Base-by-base conservation (phyloP, 2,329 filamentous ascomycete species). In the Hymenoscyphus salicellus region DNA sequence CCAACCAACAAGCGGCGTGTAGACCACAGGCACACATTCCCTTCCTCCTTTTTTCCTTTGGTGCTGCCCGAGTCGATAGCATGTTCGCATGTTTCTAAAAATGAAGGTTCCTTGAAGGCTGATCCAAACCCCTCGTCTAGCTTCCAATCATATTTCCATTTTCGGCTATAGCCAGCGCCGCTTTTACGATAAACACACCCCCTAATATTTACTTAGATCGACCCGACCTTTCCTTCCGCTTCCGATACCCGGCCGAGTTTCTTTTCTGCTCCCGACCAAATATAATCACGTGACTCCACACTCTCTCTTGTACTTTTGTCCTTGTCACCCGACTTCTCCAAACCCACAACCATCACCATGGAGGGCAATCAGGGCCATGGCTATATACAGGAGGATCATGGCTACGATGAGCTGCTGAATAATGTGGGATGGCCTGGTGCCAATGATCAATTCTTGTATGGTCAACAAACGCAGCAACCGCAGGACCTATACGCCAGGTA, bases 111-210 rank as follows among this genome's bases (percentile, higher is more conserved):
- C 57, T 38, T 28, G 46, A 61, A 61, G 16, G 72, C 72, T 74
- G 69, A 73, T 73, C 68, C 67, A 69, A 60, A 46, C 49, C 64
- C 68, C 56, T 73, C 67, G 71, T 73, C 67, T 73, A 74, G 71
- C 46, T 26, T 49, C 46, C 46, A 26, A 52, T 28, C 46, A 52
- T 8, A 14, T 26, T 52, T 52, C 46, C 46, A 52, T 52, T 52
- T 11, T 52, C 20, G 46, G 46, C 10, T 20, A 49, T 7, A 52
- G 16, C 4, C 26, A 10, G 26, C 46, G 46, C 46, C 46, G 46
- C 46, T 52, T 52, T 52, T 52, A 52, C 46, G 46, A 52, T 52
- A 52, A 52, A 14, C 20, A 14, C 46, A 52, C 46, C 20, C 20
- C 46, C 10, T 52, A 52, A 52, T 52, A 23, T 52, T 23, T 52